Conservation (phyloP, 371 early-diverging fungal species). For the Mortierella sp. region DNA sequence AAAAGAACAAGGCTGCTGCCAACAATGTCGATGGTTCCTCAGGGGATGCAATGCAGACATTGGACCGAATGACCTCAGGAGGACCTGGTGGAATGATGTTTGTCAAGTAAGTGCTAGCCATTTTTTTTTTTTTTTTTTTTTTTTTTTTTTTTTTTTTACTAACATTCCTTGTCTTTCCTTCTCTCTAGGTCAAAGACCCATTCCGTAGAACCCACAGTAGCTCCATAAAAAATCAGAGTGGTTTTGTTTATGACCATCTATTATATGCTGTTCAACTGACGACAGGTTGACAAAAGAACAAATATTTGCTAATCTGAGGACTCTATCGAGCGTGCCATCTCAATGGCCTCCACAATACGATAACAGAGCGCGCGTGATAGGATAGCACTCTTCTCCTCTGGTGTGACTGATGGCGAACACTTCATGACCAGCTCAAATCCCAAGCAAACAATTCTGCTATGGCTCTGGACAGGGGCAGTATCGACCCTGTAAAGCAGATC, state of each 20-base stretch:
- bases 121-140: not conserved
- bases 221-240: no score
- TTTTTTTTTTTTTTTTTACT: not conserved
- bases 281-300: no score
- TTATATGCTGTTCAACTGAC: no score
- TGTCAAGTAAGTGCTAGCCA: constrained; percentile 32
- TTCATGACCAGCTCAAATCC: constrained; percentile 18
- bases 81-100: constrained; percentile 47
- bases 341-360: constrained; percentile 36
- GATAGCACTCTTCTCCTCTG: constrained; percentile 22
- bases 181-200: no score
- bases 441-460: constrained; percentile 35
- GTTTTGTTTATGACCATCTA: no score
- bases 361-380: constrained; percentile 48
- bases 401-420: not conserved
- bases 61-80: constrained; percentile 50
- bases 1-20: constrained; percentile 29
- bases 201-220: no score
- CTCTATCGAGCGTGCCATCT: constrained; percentile 7
- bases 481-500: constrained; percentile 38
- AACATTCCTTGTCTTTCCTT: no score
- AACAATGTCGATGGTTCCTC: not conserved
- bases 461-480: constrained; percentile 29
- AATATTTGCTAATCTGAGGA: not conserved
- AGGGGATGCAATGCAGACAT: constrained; percentile 51